phyloP scores from a whole-genome alignment of 2,329 filamentous ascomycete species.

The Catunica adiposa region DNA sequence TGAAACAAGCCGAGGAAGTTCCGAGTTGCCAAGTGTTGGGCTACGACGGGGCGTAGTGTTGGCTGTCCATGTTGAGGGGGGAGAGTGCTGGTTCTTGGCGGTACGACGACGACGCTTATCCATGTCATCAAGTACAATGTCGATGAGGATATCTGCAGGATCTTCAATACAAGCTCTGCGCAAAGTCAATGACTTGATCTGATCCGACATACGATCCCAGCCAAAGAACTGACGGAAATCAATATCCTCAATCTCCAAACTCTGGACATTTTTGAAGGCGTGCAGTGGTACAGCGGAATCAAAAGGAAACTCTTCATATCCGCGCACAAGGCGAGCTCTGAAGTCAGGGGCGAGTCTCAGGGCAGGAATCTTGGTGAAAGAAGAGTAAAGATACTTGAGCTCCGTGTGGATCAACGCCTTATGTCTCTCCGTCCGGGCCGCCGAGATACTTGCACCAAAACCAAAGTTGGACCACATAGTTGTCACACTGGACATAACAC shows the following conservation, averaged over 20 bases:
- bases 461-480: conserved; percentile 81
- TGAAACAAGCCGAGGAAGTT: conserved; percentile 50
- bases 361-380: conserved; percentile 95
- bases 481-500: conserved; percentile 94
- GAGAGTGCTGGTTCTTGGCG: conserved; percentile 64
- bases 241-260: conserved; percentile 83
- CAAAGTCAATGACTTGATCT: conserved; percentile 73
- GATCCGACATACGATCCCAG: conserved; percentile 87
- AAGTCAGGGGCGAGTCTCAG: conserved; percentile 82
- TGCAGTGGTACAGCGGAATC: conserved; percentile 94
- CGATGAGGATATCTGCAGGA: conserved; percentile 72
- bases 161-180: conserved; percentile 81
- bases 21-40: conserved; percentile 45
- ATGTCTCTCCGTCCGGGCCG: conserved; percentile 73
- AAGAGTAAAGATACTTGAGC: conserved; percentile 89
- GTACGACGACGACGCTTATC: conserved; percentile 79
- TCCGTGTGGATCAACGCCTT: conserved; percentile 74
- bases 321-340: conserved; percentile 73
- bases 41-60: conserved; percentile 42
- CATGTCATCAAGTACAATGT: conserved; percentile 92
- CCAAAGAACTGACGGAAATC: conserved; percentile 96
- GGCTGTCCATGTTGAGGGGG: conserved; percentile 51
- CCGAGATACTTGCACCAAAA: conserved; percentile 60
- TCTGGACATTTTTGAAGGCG: conserved; percentile 91
- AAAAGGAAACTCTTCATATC: conserved; percentile 95